These are phyloP conservation scores for Rhizopogon salebrosus DNA, from an alignment of 768 basidiomycete species.

Conservation along the genomic window DNA sequence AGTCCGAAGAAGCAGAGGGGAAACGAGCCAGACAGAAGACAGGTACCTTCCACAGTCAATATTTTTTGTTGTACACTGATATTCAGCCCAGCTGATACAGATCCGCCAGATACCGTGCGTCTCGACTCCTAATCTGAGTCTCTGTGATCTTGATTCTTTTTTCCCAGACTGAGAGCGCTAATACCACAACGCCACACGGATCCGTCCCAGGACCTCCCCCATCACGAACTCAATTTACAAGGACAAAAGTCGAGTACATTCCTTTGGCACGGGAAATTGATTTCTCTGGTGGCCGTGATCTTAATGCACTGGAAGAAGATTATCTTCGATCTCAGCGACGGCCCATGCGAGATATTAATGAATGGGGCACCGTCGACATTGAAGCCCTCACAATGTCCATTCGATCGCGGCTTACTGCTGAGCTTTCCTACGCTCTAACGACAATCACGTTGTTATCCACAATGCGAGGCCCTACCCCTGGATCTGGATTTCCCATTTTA, in stretches of 20 bases:
- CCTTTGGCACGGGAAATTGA: conserved; percentile 74
- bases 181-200: conserved; percentile 10
- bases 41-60: conserved; percentile 37
- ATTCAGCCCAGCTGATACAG: conserved; percentile 32
- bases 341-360: conserved; percentile 65
- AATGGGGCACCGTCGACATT: conserved; percentile 87
- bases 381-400: conserved; percentile 93
- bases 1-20: conserved; percentile 55
- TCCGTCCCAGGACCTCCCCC: conserved; percentile 29
- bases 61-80: conserved; percentile 15
- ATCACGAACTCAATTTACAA: conserved; percentile 46
- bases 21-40: conserved; percentile 73
- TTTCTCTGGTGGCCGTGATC: conserved; percentile 77
- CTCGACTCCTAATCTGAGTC: conserved; percentile 7
- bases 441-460: conserved; percentile 79
- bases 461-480: conserved; percentile 57
- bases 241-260: conserved; percentile 85
- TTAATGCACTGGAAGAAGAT: conserved; percentile 62
- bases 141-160: conserved; percentile 3
- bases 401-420: conserved; percentile 76
- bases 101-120: conserved; percentile 48
- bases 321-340: conserved; percentile 46
- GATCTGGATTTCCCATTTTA: conserved; percentile 64
- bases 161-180: background rate
- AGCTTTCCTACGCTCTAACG: conserved; percentile 87